Percentiles rank a stretch among this genome's conserved stretches.
These are phyloP conservation scores for Quercus robur DNA, from an alignment of 306 rosid genomes.

Conservation along the genomic window DNA sequence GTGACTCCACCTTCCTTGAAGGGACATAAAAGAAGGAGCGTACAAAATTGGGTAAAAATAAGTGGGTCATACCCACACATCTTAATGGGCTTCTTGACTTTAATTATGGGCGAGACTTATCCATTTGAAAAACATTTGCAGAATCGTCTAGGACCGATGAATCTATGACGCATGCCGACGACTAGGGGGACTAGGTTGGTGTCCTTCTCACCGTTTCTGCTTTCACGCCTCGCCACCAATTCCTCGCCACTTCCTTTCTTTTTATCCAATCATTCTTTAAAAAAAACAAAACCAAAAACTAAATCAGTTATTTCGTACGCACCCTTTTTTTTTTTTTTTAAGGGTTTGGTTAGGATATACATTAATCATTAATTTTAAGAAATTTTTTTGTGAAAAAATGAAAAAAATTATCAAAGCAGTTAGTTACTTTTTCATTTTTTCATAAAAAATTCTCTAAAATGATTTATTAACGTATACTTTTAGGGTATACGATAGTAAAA, in stretches of 20 bases:
- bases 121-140: slow-evolving; percentile 16
- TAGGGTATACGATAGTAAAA: no score
- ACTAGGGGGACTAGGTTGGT: neutral
- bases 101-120: slow-evolving; percentile 23
- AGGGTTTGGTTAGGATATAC: no score
- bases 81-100: slow-evolving; percentile 27
- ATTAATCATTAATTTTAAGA: no score
- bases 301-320: no score
- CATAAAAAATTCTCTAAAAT: no score
- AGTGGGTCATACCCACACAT: slow-evolving; percentile 14
- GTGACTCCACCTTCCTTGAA: slow-evolving; percentile 11
- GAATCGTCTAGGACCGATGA: slow-evolving; percentile 39
- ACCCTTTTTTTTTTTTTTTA: no score
- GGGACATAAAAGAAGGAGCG: neutral
- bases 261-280: no score
- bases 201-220: neutral
- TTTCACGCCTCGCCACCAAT: no score
- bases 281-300: no score
- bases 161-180: slow-evolving; percentile 2
- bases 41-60: slow-evolving; percentile 12
- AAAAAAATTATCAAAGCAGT: no score
- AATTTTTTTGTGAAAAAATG: no score
- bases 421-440: accelerated
- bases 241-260: no score
- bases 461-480: accelerated